Evolutionary conservation across 495 filamentous ascomycete genomes (phyloP), one percentile per base, ranked within the genome.

Genomic region (Penicillium desertorum): DNA sequence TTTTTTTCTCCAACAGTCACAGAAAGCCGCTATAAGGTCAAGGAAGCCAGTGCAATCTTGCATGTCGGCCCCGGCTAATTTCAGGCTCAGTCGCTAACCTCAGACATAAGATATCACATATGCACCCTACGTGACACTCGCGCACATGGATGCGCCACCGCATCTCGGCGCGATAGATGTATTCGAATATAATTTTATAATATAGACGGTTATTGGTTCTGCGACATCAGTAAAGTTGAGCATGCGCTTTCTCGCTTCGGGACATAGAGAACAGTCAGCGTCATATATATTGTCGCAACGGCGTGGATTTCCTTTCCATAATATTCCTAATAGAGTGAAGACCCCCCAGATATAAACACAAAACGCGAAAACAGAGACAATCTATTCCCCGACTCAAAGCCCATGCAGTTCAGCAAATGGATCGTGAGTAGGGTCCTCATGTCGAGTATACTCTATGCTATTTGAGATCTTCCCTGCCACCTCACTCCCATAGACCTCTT

Each of bases 371-470:
- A 6, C 6, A 39, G 16, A 5, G 3, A 39, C 7, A 5, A 37
- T 2, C 12, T n/a, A n/a, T 2, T 20, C 4, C 10, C 3, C 4
- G 8, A n/a, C 25, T 52, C 42, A 50, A 23, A 67, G 42, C 9
- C 63, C 65, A 54, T 62, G 46, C 14, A 68, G 36, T 20, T 59
- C 49, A 1, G 65, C 62, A 60, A 68, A 68, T 8, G 63, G 60
- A 68, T 68, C 65, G 4, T 57, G 7, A 20, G 14, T 27, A 14
- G 60, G 6, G 50, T 68, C 56, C 22, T 51, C 30, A 45, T 66
- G 60, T 5, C 60, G 53, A 23, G 34, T 62, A 48, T 68, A 62
- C 37, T 68, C 65, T 10, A 60, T 59, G 10, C 20, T 12, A 45
- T 63, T 47, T 3, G 63, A 50, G 19, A 66, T 59, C 11, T 30